These are phyloP conservation scores for Mucor velutinosus DNA, from an alignment of 371 early-diverging fungal genomes.

Conservation along the genomic window DNA sequence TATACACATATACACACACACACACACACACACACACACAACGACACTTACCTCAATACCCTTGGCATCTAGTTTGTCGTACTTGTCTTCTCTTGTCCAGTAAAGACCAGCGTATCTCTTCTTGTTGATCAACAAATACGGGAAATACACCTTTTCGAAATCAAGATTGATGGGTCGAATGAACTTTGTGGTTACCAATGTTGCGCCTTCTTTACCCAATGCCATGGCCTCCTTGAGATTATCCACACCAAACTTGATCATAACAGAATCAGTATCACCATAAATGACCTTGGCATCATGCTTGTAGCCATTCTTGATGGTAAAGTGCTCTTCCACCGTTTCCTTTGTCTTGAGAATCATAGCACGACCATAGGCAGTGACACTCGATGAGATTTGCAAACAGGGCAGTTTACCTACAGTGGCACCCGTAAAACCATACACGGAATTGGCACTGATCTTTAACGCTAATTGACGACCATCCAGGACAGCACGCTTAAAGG, in stretches of 20 bases:
- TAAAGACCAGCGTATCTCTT: slow-evolving; percentile 99
- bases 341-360: slow-evolving; percentile 97
- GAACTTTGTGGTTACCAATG: slow-evolving; percentile 86
- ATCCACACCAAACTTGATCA: slow-evolving; percentile 96
- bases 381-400: slow-evolving; percentile 98
- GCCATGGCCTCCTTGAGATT: slow-evolving; percentile 87
- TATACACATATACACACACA: no score
- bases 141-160: slow-evolving; percentile 99
- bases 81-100: slow-evolving; percentile 92
- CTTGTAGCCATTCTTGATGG: slow-evolving; percentile 84
- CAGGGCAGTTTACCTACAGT: slow-evolving; percentile 97
- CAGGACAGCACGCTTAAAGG: slow-evolving; percentile 89
- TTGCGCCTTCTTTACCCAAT: slow-evolving; percentile 88
- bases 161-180: slow-evolving; percentile 97
- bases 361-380: slow-evolving; percentile 97
- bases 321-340: slow-evolving; percentile 88
- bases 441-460: slow-evolving; percentile 97
- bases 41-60: slow-evolving; percentile 89
- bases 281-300: slow-evolving; percentile 96
- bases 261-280: slow-evolving; percentile 99
- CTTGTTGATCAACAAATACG: slow-evolving; percentile 98
- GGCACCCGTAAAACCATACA: slow-evolving; percentile 99
- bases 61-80: slow-evolving; percentile 98
- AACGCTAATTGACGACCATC: slow-evolving; percentile 99
- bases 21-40: no score